Base-by-base conservation (phyloP, 352 stramenopile species). In the Phytophthora macrochlamydospora region DNA sequence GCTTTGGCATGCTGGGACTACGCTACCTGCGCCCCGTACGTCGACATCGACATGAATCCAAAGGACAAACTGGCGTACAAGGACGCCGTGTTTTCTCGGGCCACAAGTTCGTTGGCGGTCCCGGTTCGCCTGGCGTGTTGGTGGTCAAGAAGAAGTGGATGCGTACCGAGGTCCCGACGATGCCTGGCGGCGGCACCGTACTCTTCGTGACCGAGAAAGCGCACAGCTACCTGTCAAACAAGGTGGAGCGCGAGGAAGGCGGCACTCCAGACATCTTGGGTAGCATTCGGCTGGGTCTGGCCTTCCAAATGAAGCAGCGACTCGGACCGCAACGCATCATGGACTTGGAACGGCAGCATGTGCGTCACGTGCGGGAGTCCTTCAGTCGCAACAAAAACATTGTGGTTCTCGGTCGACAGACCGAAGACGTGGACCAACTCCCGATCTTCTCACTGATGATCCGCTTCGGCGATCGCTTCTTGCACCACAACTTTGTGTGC, bases 401-500 rank as follows among this genome's bases (percentile, higher is more conserved):
- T 9, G 89, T 96, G 32, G 51, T 98, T 24, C 70, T 98, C 7
- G 94, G 93, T 1, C 56, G 72, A 18, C 56, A 80, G 52, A 62
- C 65, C 40, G 52, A 59, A 3, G 58, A 62, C 29, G 40, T 62
- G 11, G 62, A 62, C 3, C 45, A 90, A 18, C 73, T 98, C 38
- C 94, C 94, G 2, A 94, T 98, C 29, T 95, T 98, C 64, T 98
- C 94, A 1, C 98, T 98, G 56, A 67, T 98, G 4, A 81, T 98
- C 32, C 80, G 83, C n/a, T 92, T 78, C 37, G 83, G 85, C 1
- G 66, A 80, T 30, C 53, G 88, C 12, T 98, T 97, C 73, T 73
- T 99, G 35, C 97, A 99, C 72, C 99, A 97, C 76, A 98, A 99
- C 66, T 99, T 98, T 61, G 96, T 99, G 14, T 98, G 90, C 58